Base-by-base conservation (phyloP, 1,139 yeast genomes). In the Suhomyces choctaworum region DNA sequence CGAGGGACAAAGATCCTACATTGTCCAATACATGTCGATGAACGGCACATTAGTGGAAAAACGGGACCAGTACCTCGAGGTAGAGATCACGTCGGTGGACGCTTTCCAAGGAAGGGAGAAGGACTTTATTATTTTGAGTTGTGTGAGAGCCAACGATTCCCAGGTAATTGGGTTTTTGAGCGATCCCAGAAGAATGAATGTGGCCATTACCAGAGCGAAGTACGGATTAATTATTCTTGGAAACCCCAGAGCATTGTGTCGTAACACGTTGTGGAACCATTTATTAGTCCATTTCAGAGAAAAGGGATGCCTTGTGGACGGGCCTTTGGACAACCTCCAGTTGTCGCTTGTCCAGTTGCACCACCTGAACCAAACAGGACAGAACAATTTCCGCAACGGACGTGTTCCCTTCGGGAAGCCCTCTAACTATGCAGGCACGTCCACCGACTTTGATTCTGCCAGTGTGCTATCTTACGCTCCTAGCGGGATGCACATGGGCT, bases 81-180 rank as follows among this genome's bases (percentile, higher is more conserved):
- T 90, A 31, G 97, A 90, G 62, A 90, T 90, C 19, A 88, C 94
- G 11, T 83, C 95, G 29, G 96, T 90, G 23, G 97, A 90, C 64
- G 95, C 96, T 1, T 90, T 90, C 73, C 97, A 90, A 64, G 97
- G 97, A 31, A 78, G 97, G 46, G 97, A 90, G 59, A 90, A 90
- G 60, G 96, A 90, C 55, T 88, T 78, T 52, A 87, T 90, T 42
- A 85, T 90, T 36, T 62, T 90, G 39, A 83, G 95, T 20, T 89
- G 97, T 70, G 97, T 89, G 29, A 77, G 97, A 55, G 92, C 96
- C 26, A 89, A 89, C 55, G 94, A 87, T 39, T 76, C 73, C 34
- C 88, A 83, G 50, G 76, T 73, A 7, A 87, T 90, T 59, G 97
- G 97, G 23, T 89, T 90, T 60, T 73, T 90, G 54, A 78, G 82